A percentile compares a stretch with the other conserved stretches of the same genome.
phyloP scores from a whole-genome alignment of 805 yeast species.

The Kuraishia cidri region DNA sequence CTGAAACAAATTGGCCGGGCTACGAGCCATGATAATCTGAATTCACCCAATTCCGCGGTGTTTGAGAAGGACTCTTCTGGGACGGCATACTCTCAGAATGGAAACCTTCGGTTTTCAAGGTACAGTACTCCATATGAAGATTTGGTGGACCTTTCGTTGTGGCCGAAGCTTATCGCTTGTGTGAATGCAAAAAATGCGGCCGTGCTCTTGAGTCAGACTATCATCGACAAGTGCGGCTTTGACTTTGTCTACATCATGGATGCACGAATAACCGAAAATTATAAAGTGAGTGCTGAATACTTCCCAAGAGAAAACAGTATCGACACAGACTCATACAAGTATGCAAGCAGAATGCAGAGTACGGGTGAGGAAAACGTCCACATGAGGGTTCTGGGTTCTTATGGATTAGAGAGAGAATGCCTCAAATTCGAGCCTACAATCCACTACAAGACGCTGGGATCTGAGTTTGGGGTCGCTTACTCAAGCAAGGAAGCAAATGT shows the following conservation, averaged over 20 bases:
- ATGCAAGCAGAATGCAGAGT: constrained; percentile 25
- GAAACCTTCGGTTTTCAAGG: constrained; percentile 31
- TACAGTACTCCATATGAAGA: constrained; percentile 15
- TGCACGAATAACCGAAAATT: constrained; percentile 38
- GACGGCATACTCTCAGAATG: constrained; percentile 43
- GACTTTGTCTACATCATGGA: constrained; percentile 43
- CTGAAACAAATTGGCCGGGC: constrained; percentile 47
- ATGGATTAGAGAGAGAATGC: constrained; percentile 15
- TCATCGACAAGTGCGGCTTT: constrained; percentile 23
- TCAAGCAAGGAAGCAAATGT: constrained; percentile 19
- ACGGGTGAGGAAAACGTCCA: constrained; percentile 28
- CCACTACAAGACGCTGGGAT: constrained; percentile 34
- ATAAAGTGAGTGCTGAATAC: constrained; percentile 26
- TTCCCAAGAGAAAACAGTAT: constrained; percentile 36
- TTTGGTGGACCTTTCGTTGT: constrained; percentile 21
- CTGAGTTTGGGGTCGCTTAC: constrained; percentile 44
- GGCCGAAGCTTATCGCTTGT: constrained; percentile 23
- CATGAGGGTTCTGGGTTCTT: constrained; percentile 36
- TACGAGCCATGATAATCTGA: constrained; percentile 30
- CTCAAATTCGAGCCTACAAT: constrained; percentile 23
- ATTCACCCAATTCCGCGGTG: constrained; percentile 26
- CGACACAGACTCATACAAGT: constrained; percentile 32
- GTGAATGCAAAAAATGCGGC: constrained; percentile 39
- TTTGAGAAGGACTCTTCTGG: constrained; percentile 63
- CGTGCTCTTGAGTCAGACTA: constrained; percentile 22